Evolutionary conservation across 768 basidiomycete genomes (phyloP).

Genomic region (Lactarius sanguifluus): DNA sequence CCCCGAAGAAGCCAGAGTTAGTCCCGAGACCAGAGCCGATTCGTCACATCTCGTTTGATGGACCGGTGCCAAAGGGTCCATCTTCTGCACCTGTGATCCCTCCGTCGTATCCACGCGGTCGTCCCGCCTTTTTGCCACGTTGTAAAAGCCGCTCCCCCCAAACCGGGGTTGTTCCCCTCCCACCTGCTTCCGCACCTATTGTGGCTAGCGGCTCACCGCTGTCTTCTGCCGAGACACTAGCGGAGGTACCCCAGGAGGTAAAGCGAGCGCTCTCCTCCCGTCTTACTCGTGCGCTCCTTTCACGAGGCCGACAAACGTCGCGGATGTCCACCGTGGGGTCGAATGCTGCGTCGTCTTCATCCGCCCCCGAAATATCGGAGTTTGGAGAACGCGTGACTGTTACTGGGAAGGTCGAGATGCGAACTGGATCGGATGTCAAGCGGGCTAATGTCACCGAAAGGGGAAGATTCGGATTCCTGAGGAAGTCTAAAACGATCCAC

Average conservation of each 20-base stretch:
- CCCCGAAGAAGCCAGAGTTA: not conserved
- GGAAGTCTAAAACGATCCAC: conserved; percentile 19
- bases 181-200: not conserved
- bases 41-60: conserved; percentile 26
- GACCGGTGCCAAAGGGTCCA: not conserved
- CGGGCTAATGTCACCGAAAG: conserved; percentile 6
- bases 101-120: conserved; percentile 8
- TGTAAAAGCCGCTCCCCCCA: not conserved
- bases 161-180: not conserved
- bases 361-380: conserved; percentile 1
- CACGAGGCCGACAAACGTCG: conserved; percentile 2
- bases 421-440: not conserved
- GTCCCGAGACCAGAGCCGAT: conserved; percentile 11
- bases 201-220: conserved; percentile 11
- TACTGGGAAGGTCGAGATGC: not conserved
- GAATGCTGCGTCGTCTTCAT: not conserved
- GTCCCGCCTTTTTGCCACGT: conserved; percentile 11
- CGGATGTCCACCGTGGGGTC: conserved; percentile 6
- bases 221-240: conserved; percentile 25
- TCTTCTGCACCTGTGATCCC: conserved; percentile 6
- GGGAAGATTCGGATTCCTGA: conserved; percentile 22
- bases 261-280: conserved; percentile 19
- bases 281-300: conserved; percentile 11
- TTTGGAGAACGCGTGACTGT: conserved; percentile 1
- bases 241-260: conserved; percentile 8